A percentile compares a stretch with the other conserved stretches of the same genome.
These are phyloP conservation scores for Candida fluviatilis DNA, from an alignment of 805 yeast species.

Conservation along the genomic window DNA sequence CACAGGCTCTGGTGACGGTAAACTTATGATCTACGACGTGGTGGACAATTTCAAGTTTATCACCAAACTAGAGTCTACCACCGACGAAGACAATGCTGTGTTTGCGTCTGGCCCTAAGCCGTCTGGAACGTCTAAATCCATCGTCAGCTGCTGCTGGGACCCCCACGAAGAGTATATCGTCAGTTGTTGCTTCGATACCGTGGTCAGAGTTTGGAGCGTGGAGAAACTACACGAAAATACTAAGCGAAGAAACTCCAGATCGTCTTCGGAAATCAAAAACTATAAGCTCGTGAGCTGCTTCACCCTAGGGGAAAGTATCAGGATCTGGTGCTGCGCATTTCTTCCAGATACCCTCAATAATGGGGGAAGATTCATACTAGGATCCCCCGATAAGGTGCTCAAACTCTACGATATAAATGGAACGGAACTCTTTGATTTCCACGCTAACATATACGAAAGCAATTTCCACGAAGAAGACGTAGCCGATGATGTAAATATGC, in stretches of 20 bases:
- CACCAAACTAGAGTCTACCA: slow-evolving; percentile 26
- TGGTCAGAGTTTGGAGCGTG: slow-evolving; percentile 67
- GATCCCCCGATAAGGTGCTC: slow-evolving; percentile 68
- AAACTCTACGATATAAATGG: slow-evolving; percentile 38
- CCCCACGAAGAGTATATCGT: slow-evolving; percentile 63
- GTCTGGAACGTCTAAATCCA: slow-evolving; percentile 31
- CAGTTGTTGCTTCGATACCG: slow-evolving; percentile 69
- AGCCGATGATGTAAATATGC: slow-evolving; percentile 9
- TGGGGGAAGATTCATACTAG: slow-evolving; percentile 52
- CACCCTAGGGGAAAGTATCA: slow-evolving; percentile 35
- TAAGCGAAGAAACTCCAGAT: slow-evolving; percentile 21
- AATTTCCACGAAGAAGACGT: slow-evolving; percentile 11
- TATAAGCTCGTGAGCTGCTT: slow-evolving; percentile 30
- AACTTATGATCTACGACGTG: slow-evolving; percentile 64
- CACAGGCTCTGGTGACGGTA: slow-evolving; percentile 69
- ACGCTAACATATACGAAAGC: slow-evolving; percentile 23
- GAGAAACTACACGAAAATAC: slow-evolving; percentile 19
- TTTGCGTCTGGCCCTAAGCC: slow-evolving; percentile 25
- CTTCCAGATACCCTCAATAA: slow-evolving; percentile 42
- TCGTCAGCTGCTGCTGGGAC: slow-evolving; percentile 72
- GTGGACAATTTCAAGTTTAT: slow-evolving; percentile 33
- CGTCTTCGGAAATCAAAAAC: slow-evolving; percentile 16
- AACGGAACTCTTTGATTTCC: slow-evolving; percentile 39
- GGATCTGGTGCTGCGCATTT: slow-evolving; percentile 61
- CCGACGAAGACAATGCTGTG: slow-evolving; percentile 21